phyloP scores from a whole-genome alignment of 257 asterid genomes.

The Verbascum thapsus region DNA sequence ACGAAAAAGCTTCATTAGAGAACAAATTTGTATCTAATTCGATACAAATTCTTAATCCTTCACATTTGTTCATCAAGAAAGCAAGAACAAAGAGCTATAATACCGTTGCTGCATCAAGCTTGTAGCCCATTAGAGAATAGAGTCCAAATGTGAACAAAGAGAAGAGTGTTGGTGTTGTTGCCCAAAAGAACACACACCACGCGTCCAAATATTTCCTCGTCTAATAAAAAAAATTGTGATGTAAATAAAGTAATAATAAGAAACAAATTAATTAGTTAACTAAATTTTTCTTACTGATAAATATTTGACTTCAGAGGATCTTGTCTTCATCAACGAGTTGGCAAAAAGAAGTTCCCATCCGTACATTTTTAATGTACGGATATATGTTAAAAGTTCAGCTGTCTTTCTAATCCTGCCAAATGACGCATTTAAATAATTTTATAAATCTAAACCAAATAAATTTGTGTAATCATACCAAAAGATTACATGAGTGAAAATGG shows the following conservation, averaged over 20 bases:
- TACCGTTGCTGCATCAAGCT: slow-evolving; percentile 99
- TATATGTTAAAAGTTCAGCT: slow-evolving; percentile 69
- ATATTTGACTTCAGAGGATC: slow-evolving; percentile 72
- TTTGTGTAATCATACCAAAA: neutral
- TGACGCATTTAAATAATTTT: slow-evolving; percentile 17
- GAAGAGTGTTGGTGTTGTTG: slow-evolving; percentile 95
- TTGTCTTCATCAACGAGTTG: slow-evolving; percentile 80
- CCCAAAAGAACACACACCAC: slow-evolving; percentile 99
- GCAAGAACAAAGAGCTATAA: neutral
- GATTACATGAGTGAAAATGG: neutral
- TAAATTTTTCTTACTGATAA: slow-evolving; percentile 63
- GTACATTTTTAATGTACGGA: slow-evolving; percentile 92
- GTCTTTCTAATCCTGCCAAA: slow-evolving; percentile 82
- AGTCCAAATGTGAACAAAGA: slow-evolving; percentile 93
- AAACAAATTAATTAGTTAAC: slow-evolving; percentile 1
- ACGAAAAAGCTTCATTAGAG: no score
- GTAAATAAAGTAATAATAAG: slow-evolving; percentile 12
- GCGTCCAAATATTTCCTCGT: slow-evolving; percentile 98
- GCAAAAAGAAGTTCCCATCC: slow-evolving; percentile 89
- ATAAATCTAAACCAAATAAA: neutral
- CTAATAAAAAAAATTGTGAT: slow-evolving; percentile 40
- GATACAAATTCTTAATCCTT: no score
- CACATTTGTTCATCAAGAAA: no score
- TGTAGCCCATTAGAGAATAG: slow-evolving; percentile 80
- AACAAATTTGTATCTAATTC: no score